Conservation (phyloP, 2,329 filamentous ascomycete genomes). For the Furcasterigmium furcatum region DNA sequence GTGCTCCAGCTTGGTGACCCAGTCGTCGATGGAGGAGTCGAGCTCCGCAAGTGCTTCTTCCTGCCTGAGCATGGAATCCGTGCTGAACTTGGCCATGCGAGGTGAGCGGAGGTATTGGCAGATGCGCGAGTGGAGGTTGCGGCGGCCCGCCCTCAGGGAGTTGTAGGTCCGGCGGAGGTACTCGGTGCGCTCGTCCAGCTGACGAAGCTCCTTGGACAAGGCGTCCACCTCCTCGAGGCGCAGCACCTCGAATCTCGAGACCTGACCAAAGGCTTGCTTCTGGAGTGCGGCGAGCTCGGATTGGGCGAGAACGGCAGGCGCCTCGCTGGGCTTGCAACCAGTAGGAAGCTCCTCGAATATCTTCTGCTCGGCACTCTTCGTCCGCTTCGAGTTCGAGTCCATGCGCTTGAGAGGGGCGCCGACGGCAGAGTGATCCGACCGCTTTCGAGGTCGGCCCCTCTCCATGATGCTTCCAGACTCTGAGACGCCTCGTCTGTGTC, state of each 20-base stretch:
- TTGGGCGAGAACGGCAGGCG: conserved; percentile 39
- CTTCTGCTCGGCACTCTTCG: conserved; percentile 48
- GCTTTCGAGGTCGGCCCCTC: conserved; percentile 57
- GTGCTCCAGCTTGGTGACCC: conserved; percentile 75
- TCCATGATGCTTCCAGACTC: conserved; percentile 59
- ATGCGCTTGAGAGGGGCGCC: conserved; percentile 32
- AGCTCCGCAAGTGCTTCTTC: conserved; percentile 77
- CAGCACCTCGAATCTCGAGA: conserved; percentile 62
- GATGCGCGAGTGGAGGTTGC: conserved; percentile 73
- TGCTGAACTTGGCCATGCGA: conserved; percentile 67
- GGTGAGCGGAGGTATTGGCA: conserved; percentile 73
- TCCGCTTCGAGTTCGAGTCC: conserved; percentile 39
- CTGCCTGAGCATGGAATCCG: conserved; percentile 73
- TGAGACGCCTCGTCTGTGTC: conserved; percentile 52
- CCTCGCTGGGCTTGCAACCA: conserved; percentile 54
- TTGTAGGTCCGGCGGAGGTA: conserved; percentile 76
- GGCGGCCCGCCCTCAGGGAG: conserved; percentile 70
- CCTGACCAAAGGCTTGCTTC: conserved; percentile 60
- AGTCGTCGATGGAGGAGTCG: conserved; percentile 76
- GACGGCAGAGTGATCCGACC: conserved; percentile 37
- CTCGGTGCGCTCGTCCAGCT: conserved; percentile 73
- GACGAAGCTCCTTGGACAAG: conserved; percentile 60
- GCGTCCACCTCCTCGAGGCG: conserved; percentile 50
- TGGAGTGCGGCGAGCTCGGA: conserved; percentile 49
- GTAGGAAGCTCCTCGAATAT: conserved; percentile 60